phyloP scores from a whole-genome alignment of 1,284 basidiomycete genomes.

The Ceratobasidium sp. region DNA sequence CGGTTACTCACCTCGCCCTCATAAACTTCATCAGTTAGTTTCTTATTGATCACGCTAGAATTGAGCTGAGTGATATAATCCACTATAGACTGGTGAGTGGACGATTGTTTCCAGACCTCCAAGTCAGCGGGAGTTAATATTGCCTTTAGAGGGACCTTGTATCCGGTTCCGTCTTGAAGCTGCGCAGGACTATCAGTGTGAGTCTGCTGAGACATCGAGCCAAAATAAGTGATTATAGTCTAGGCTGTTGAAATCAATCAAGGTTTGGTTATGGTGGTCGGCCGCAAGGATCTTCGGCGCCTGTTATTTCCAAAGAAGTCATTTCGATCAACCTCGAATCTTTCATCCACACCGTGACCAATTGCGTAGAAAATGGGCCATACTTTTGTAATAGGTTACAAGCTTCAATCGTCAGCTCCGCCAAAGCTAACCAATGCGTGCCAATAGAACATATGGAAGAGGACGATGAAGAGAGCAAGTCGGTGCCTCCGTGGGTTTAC shows the following conservation, averaged over 20 bases:
- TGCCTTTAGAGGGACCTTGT: slow-evolving; percentile 61
- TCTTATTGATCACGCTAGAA: slow-evolving; percentile 74
- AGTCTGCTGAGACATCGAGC: slow-evolving; percentile 8
- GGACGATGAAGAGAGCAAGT: slow-evolving; percentile 74
- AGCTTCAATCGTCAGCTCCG: not conserved
- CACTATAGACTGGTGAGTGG: slow-evolving; percentile 74
- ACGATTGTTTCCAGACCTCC: slow-evolving; percentile 78
- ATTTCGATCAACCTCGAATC: slow-evolving; percentile 9
- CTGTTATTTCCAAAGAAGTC: not conserved
- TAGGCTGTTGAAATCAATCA: not conserved
- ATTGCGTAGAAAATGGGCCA: not conserved
- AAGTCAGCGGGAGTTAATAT: slow-evolving; percentile 85
- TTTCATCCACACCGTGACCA: slow-evolving; percentile 1
- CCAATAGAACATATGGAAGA: slow-evolving; percentile 95
- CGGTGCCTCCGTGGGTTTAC: slow-evolving; percentile 84
- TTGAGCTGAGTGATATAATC: slow-evolving; percentile 81
- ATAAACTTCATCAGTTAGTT: slow-evolving; percentile 69
- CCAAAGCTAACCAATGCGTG: not conserved
- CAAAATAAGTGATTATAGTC: not conserved
- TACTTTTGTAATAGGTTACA: slow-evolving; percentile 32
- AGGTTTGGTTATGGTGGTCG: too few species aligned
- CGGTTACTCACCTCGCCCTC: slow-evolving; percentile 61
- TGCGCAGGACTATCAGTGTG: not conserved
- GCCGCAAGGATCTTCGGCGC: slow-evolving; percentile 13
- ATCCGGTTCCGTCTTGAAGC: slow-evolving; percentile 26